Base-by-base conservation (phyloP, 1,284 basidiomycete species). In the Anthracocystis setariae region DNA sequence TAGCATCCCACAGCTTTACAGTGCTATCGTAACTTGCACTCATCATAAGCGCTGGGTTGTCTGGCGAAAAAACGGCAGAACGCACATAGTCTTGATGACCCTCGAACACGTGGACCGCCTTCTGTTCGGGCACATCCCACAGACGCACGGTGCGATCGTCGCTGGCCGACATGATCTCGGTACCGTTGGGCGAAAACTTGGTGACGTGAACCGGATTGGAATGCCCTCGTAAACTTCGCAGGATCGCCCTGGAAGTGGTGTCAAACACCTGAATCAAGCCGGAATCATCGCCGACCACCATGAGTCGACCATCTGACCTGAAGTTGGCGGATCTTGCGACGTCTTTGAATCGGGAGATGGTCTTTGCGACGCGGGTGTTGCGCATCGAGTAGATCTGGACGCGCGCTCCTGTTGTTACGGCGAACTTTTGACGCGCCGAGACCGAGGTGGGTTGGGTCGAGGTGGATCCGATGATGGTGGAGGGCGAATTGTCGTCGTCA, bases 221-320 rank as follows among this genome's bases (percentile, higher is more conserved):
- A 84, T 98, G 95, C 1, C 91, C 90, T 74, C 93, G 90, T 66
- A 99, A 87, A 0, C 93, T 92, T 52, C 96, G 89, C 66, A 99
- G 87, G 72, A 99, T 94, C 12, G 95, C 95, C 47, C 96, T 88
- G 23, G 92, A 95, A 77, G 90, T 92, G 57, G 98, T 89, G 83
- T 99, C 96, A 80, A 99, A 99, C 21, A 98, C 86, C 86, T 98
- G 96, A 23, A 99, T 89, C 13, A 94, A 83, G 9, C 95, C 96
- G 64, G 90, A 91, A 83, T 98, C 95, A 79, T 97, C 93, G 55
- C 93, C 95, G 0, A 94, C 95, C 0, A 97, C 91, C 25, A 98
- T 88, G 37, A 99, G 87, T 82, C 95, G 96, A 24, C 95, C 96
- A 84, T 99, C 96, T 50, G 87, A 88, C 53, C 96, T 57, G 35